Percentiles rank a stretch among this genome's conserved stretches.
phyloP scores from a whole-genome alignment of 2,329 filamentous ascomycete species.

The Didymella pomorum region DNA sequence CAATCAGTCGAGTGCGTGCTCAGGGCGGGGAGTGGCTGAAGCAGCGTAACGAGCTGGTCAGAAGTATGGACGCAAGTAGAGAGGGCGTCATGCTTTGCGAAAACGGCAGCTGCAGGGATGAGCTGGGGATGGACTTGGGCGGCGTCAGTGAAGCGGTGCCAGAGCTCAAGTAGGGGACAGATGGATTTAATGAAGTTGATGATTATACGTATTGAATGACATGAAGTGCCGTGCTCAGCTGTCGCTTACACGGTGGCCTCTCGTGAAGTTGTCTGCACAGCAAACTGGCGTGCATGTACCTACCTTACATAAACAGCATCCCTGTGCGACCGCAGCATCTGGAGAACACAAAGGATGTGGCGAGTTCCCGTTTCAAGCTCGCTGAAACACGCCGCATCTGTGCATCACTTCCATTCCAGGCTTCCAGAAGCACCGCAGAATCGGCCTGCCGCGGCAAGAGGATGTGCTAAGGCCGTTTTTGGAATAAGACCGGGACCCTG shows the following conservation, averaged over 20 bases:
- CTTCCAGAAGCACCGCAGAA: constrained; percentile 2
- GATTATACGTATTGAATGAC: constrained; percentile 7
- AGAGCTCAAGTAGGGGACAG: constrained; percentile 7
- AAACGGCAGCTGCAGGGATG: constrained; percentile 55
- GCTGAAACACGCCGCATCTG: constrained; percentile 11
- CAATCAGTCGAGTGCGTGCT: constrained; percentile 48
- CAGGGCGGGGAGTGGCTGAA: constrained; percentile 58
- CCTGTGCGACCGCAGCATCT: constrained; percentile 1
- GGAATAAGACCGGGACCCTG: constrained; percentile 10
- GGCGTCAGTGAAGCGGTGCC: constrained; percentile 37
- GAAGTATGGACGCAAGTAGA: constrained; percentile 50
- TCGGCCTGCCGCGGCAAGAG: neutral
- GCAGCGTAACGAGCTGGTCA: constrained; percentile 58
- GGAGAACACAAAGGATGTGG: constrained; percentile 6
- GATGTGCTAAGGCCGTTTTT: constrained; percentile 3
- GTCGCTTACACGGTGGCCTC: neutral
- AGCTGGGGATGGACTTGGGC: constrained; percentile 43
- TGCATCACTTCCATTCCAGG: constrained; percentile 11
- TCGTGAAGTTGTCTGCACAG: neutral
- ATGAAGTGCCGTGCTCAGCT: neutral
- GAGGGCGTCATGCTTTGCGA: constrained; percentile 51
- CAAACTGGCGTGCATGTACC: neutral
- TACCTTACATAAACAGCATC: neutral
- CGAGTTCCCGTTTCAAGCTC: constrained; percentile 11
- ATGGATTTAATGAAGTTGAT: constrained; percentile 1